A percentile compares a stretch with the other conserved stretches of the same genome.
Evolutionary conservation across 1,284 basidiomycete species (phyloP).

Genomic region (Tilletiopsis washingtonensis): DNA sequence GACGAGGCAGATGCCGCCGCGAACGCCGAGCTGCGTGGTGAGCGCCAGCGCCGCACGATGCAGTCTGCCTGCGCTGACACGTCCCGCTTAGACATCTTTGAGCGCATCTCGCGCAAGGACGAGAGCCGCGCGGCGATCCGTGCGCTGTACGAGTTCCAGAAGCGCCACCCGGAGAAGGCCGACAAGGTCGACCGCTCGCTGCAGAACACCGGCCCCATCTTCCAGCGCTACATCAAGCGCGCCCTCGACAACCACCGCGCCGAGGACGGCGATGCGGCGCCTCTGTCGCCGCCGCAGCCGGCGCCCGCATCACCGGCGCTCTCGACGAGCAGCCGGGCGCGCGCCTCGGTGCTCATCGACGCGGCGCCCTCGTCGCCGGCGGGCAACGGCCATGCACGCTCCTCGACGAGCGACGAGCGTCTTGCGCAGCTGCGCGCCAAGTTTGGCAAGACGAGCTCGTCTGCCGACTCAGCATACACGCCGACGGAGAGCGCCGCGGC

Average conservation of each 20-base stretch:
- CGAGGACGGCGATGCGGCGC: constrained; percentile 60
- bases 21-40: constrained; percentile 67
- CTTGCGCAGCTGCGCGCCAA: constrained; percentile 34
- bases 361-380: constrained; percentile 8
- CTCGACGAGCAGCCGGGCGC: not conserved
- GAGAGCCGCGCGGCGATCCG: constrained; percentile 81
- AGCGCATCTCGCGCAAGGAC: constrained; percentile 73
- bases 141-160: constrained; percentile 89
- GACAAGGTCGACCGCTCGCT: constrained; percentile 59
- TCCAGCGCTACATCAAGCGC: constrained; percentile 50
- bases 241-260: constrained; percentile 58
- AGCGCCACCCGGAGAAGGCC: constrained; percentile 80
- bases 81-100: too few relatives aligned
- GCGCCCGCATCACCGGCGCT: not conserved
- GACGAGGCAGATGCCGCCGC: constrained; percentile 71
- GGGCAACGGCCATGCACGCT: constrained; percentile 5
- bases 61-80: too few relatives aligned
- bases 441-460: too few relatives aligned
- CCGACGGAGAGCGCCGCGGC: too few relatives aligned
- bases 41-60: too few relatives aligned
- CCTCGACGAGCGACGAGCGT: constrained; percentile 22
- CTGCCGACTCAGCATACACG: too few relatives aligned
- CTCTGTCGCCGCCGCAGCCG: not conserved
- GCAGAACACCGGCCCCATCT: constrained; percentile 49
- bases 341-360: not conserved